Evolutionary conservation across 2,329 filamentous ascomycete species (phyloP).

Genomic region (Sarocladiaceae sp.): DNA sequence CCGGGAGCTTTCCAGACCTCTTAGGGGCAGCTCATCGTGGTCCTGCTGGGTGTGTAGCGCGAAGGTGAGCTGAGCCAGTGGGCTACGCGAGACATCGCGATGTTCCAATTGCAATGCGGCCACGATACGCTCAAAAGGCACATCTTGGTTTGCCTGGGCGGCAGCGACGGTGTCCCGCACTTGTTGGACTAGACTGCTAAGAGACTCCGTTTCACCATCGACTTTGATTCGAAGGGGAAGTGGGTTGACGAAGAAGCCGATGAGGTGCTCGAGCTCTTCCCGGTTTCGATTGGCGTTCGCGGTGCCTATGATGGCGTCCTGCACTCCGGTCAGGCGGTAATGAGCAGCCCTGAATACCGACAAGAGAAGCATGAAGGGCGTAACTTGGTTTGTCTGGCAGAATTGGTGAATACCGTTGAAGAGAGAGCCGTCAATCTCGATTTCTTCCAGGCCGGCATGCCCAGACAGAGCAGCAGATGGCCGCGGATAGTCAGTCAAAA

Average conservation of each 20-base stretch:
- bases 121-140: conserved; percentile 13
- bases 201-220: conserved; percentile 9
- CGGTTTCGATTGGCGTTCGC: conserved; percentile 13
- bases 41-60: conserved; percentile 11
- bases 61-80: conserved; percentile 13
- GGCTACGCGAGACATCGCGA: conserved; percentile 10
- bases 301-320: conserved; percentile 13
- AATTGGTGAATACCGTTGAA: conserved; percentile 13
- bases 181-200: conserved; percentile 12
- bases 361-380: conserved; percentile 11
- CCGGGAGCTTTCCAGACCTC: conserved; percentile 10
- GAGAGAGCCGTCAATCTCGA: conserved; percentile 3
- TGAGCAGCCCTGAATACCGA: conserved; percentile 12
- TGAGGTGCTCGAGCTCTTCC: conserved; percentile 10
- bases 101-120: conserved; percentile 4
- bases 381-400: conserved; percentile 9
- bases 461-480: conserved; percentile 11
- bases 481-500: conserved; percentile 11
- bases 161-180: conserved; percentile 9
- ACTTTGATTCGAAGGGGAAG: conserved; percentile 14
- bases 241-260: conserved; percentile 17
- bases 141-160: conserved; percentile 14
- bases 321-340: conserved; percentile 13
- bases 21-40: conserved; percentile 9
- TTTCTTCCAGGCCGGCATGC: not conserved